Percentiles rank a stretch among this genome's conserved stretches.
Conservation (phyloP, 1,284 basidiomycete species). For the Pseudozyma thailandica region DNA sequence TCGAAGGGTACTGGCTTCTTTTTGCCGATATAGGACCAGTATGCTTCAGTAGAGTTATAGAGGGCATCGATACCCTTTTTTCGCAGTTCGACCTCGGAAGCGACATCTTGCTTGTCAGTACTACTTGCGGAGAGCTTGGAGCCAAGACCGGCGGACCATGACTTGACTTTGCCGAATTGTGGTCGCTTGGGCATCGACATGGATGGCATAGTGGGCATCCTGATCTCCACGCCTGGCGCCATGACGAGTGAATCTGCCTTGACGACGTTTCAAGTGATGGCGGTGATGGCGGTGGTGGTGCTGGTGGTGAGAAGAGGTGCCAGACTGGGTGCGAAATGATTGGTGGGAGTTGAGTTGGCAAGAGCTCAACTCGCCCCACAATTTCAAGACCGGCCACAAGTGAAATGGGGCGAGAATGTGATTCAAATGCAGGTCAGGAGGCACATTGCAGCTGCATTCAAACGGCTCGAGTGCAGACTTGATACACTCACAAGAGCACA, state of each 20-base stretch:
- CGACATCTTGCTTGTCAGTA: conserved; percentile 33
- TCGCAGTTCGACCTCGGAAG: conserved; percentile 37
- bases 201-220: conserved; percentile 12
- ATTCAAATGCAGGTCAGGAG: not conserved
- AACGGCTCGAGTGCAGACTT: not conserved
- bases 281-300: not conserved
- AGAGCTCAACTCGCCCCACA: too few species aligned
- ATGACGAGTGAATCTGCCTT: too few species aligned
- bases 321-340: too few species aligned
- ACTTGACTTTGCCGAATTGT: conserved; percentile 27
- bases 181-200: conserved; percentile 24
- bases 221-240: conserved; percentile 1
- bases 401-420: too few species aligned
- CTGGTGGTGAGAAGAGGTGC: not conserved
- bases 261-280: too few species aligned
- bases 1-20: conserved; percentile 50
- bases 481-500: too few species aligned
- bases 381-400: too few species aligned
- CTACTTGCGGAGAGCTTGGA: conserved; percentile 22
- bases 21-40: conserved; percentile 47
- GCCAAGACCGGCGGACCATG: conserved; percentile 37
- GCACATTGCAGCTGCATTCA: not conserved
- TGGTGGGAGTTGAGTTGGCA: too few species aligned
- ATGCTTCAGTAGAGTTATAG: conserved; percentile 46
- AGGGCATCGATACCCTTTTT: conserved; percentile 38